Evolutionary conservation across 106 monocot genomes (phyloP), one percentile per base, ranked within the genome.

Genomic region (Dioscorea zingiberensis): DNA sequence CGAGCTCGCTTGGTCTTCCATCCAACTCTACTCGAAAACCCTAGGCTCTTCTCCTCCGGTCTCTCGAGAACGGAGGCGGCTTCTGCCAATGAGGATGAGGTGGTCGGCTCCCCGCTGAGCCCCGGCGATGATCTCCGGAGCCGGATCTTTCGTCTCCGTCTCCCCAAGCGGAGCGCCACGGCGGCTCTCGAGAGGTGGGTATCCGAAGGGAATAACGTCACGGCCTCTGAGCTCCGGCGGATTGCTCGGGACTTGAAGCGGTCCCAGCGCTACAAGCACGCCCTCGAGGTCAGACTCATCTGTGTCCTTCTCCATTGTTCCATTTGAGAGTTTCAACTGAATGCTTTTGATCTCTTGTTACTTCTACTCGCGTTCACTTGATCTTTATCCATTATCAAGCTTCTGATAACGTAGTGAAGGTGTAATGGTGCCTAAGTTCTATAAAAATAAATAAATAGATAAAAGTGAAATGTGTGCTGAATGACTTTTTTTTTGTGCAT

Each of bases 191-290:
- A 97, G 14, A 79, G 63, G 47, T 97, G 95, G 91, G 77, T 78
- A 8, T 67, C 57, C 15, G 85, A 80, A 29, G 88, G 85, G 21
- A 63, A 82, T 27, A 55, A 58, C 62, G 81, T 88, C 25, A 68
- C 82, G 28, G 73, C 72, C 19, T 25, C 74, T 49, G 83, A 88
- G 71, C 83, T 97, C 45, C 91, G 88, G 5, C 27, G 54, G 25
- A 81, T 88, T 54, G 55, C 85, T 25, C 59, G 22, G 58, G 83
- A 72, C 29, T 81, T 97, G 9, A 70, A 58, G 38, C 70, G 72
- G 28, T 73, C 83, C 16, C 67, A 81, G 67, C 80, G 95, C 25
- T 97, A 85, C 65, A 84, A 97, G 74, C 88, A 97, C 55, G 95
- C 95, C 14, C 95, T 97, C 55, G 85, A 97, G 91, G 95, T 91